phyloP scores from a whole-genome alignment of 257 asterid genomes.

The Eucommia ulmoides region DNA sequence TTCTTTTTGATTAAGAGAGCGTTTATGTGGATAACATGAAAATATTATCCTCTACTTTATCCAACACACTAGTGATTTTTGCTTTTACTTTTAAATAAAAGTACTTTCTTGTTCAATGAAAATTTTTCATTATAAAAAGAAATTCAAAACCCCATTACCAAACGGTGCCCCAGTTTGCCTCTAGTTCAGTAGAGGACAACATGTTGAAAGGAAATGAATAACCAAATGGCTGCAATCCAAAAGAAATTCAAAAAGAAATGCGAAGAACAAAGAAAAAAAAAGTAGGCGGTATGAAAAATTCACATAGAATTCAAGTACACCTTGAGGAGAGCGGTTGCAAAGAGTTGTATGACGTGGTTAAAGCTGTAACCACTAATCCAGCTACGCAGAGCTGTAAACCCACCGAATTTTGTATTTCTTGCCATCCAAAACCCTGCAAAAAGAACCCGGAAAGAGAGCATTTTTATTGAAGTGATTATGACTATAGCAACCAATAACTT shows the following conservation, averaged over 20 bases:
- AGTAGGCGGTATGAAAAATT: background rate
- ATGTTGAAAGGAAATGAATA: background rate
- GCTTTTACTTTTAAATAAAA: no score
- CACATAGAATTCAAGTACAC: slow-evolving; percentile 16
- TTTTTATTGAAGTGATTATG: slow-evolving; percentile 5
- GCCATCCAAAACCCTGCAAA: slow-evolving; percentile 47
- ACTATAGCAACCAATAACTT: no score
- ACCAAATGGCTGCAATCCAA: background rate
- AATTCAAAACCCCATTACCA: no score
- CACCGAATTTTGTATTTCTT: slow-evolving; percentile 37
- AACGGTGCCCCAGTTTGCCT: background rate
- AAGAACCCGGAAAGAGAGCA: slow-evolving; percentile 3
- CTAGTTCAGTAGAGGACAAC: background rate
- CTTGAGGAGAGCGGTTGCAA: slow-evolving; percentile 40
- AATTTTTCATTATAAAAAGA: no score
- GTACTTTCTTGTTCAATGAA: no score
- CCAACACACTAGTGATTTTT: no score
- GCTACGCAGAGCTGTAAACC: slow-evolving; percentile 59
- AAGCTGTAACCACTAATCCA: slow-evolving; percentile 51
- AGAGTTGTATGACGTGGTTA: slow-evolving; percentile 49
- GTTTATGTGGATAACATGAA: no score
- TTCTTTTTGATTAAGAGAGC: no score
- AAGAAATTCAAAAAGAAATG: background rate
- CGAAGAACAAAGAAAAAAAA: background rate
- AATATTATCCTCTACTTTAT: no score